Conservation (phyloP, 306 rosid genomes). For the Pyrus betulifolia region DNA sequence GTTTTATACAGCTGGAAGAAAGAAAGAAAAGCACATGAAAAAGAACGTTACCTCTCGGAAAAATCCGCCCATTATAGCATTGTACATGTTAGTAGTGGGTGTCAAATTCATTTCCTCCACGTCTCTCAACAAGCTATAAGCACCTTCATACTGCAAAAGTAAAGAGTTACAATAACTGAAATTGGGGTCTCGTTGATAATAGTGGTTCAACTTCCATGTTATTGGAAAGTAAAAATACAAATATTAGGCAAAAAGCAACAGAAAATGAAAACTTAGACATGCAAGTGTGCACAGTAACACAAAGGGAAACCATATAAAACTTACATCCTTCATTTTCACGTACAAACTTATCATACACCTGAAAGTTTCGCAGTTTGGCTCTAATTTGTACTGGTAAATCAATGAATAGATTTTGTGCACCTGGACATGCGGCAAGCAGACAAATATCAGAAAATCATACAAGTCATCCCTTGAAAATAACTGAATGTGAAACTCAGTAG, state of each 20-base stretch:
- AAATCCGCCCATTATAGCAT: constrained; percentile 82
- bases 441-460: constrained; percentile 5
- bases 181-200: background rate
- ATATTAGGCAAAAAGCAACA: background rate
- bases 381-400: constrained; percentile 34
- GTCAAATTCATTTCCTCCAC: constrained; percentile 38
- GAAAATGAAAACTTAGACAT: constrained; percentile 6
- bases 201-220: constrained; percentile 4
- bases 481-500: background rate
- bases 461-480: background rate
- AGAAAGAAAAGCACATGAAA: constrained; percentile 10
- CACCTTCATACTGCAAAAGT: constrained; percentile 56
- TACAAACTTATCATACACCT: constrained; percentile 54
- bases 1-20: background rate
- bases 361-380: constrained; percentile 53
- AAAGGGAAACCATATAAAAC: constrained; percentile 3
- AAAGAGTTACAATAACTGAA: constrained; percentile 7
- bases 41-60: constrained; percentile 66
- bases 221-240: constrained; percentile 4
- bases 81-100: constrained; percentile 55
- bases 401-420: constrained; percentile 55
- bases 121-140: constrained; percentile 52
- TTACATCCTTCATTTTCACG: constrained; percentile 72
- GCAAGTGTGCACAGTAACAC: constrained; percentile 2
- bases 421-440: constrained; percentile 24